Conservation (phyloP, 2,329 filamentous ascomycete genomes). For the Aspergillus brunneoviolaceus region DNA sequence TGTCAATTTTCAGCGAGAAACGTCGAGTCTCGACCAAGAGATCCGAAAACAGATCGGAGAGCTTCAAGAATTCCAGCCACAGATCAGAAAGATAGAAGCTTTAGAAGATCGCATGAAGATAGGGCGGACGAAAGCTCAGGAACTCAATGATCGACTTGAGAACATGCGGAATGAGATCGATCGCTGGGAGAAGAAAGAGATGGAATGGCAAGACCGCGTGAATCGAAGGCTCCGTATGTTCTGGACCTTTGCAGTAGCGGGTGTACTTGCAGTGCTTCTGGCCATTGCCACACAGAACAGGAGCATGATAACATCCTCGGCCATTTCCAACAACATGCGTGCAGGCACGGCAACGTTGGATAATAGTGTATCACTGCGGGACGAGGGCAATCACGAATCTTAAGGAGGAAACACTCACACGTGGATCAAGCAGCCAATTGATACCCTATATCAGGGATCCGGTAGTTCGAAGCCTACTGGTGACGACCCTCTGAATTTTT, state of each 20-base stretch:
- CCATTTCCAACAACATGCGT: not conserved
- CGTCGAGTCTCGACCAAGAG: slow-evolving; percentile 36
- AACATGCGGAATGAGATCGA: slow-evolving; percentile 41
- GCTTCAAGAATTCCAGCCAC: slow-evolving; percentile 40
- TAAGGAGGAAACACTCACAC: not conserved
- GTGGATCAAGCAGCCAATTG: not conserved
- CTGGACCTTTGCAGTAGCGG: slow-evolving; percentile 32
- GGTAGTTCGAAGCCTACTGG: slow-evolving; percentile 12
- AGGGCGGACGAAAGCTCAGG: slow-evolving; percentile 35
- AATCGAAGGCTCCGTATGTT: slow-evolving; percentile 41
- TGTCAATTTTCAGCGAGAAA: slow-evolving; percentile 41
- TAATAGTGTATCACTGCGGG: not conserved
- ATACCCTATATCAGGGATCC: not conserved
- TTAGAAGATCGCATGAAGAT: slow-evolving; percentile 42
- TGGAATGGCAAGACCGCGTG: slow-evolving; percentile 42
- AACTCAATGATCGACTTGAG: slow-evolving; percentile 41
- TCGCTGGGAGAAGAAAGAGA: slow-evolving; percentile 44
- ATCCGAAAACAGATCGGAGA: slow-evolving; percentile 38
- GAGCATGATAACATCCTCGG: slow-evolving; percentile 11
- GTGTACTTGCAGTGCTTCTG: slow-evolving; percentile 30
- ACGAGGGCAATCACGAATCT: not conserved
- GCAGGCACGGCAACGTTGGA: not conserved
- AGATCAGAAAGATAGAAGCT: slow-evolving; percentile 36
- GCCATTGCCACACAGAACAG: slow-evolving; percentile 31
- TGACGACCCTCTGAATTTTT: slow-evolving; percentile 24